phyloP scores from a whole-genome alignment of 2,329 filamentous ascomycete genomes.

The Penicillium sp. region DNA sequence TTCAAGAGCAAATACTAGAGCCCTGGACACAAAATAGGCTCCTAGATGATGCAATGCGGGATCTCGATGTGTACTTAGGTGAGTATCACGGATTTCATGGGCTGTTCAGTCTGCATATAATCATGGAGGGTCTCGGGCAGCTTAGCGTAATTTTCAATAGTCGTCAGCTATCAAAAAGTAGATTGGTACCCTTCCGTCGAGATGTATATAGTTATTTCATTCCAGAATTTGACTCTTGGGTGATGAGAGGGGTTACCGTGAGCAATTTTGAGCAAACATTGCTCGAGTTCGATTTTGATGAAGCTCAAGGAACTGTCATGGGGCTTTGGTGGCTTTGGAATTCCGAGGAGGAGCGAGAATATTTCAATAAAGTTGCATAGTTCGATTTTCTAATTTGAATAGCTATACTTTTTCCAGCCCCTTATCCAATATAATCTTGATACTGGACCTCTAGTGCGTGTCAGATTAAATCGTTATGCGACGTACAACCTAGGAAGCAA shows the following conservation, averaged over 20 bases:
- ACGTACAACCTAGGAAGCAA: too few species aligned
- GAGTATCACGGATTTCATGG: slow-evolving; percentile 10
- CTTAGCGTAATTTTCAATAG: slow-evolving; percentile 10
- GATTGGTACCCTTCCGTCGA: background rate
- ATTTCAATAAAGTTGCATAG: background rate
- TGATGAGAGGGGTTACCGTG: background rate
- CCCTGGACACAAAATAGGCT: slow-evolving; percentile 7
- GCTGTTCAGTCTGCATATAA: slow-evolving; percentile 6
- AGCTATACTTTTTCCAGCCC: too few species aligned
- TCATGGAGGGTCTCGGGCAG: background rate
- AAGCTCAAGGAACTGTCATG: background rate
- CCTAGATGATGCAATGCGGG: background rate
- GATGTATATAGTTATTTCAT: slow-evolving; percentile 14
- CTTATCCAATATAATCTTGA: too few species aligned
- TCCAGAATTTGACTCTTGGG: background rate
- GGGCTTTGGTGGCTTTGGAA: background rate
- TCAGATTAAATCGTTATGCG: too few species aligned
- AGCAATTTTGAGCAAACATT: background rate
- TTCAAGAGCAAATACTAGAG: background rate
- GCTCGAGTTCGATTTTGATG: background rate
- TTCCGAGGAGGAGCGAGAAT: background rate
- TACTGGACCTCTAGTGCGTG: too few species aligned
- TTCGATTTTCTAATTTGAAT: too few species aligned
- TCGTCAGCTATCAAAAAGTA: background rate
- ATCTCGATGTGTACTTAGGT: slow-evolving; percentile 1